Evolutionary conservation across 1,284 basidiomycete species (phyloP), one percentile per base, ranked within the genome.

Genomic region (Microbotryum lychnidis-dioicae): DNA sequence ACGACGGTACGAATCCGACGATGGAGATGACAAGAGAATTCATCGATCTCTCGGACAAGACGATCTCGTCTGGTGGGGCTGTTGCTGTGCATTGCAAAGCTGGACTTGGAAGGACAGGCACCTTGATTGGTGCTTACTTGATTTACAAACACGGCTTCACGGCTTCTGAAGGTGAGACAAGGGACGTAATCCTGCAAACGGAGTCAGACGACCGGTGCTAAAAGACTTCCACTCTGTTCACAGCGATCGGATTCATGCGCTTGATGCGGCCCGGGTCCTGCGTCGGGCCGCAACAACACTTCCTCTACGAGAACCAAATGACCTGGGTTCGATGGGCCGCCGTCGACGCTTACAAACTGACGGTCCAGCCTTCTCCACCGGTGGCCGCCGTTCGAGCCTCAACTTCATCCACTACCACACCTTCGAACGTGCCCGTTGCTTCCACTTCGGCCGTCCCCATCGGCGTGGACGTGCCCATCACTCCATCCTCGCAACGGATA

Each of bases 111-210:
- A 82, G 91, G 55, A 96, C 91, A 4, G 94, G 96, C 5, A 94
- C 93, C 4, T 79, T 98, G 64, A 94, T 98, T 65, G 92, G 92
- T 54, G 96, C 96, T 4, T 98, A 97, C 79, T 82, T 99, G 60
- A 89, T 97, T 69, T 99, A 96, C 89, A 97, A 96, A 78, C 93
- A 97, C 73, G 89, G 89, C n/a, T 99, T 99, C 74, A 91, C 91
- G n/a, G 93, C 94, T 0, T 85, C 86, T 60, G 96, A 99, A 77
- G 66, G 66, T 68, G 7, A 29, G 60, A 6, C 2, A 42, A 21
- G 14, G 9, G 37, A 12, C 37, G 9, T 27, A 5, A 27, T 27
- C 27, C 27, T 27, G 27, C 27, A 27, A 6, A 27, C 27, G 27
- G 27, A 27, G 27, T 27, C 27, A 27, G 27, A 27, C 27, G 27